phyloP scores from a whole-genome alignment of 768 basidiomycete genomes.

The Termitomyces sp. region DNA sequence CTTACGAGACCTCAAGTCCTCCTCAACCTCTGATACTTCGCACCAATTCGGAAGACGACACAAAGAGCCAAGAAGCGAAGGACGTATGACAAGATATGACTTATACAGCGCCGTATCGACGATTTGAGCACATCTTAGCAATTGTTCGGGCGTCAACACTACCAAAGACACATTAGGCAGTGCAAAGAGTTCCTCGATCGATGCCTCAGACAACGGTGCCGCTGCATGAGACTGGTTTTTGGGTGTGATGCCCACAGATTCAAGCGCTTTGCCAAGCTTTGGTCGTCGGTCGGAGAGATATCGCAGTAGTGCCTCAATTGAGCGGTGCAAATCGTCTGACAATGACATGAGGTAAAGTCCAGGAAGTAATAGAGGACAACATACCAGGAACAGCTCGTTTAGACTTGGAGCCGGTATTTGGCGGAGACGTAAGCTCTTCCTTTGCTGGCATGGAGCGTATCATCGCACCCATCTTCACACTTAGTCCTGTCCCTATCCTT shows the following conservation, averaged over 20 bases:
- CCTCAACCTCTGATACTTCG: slow-evolving; percentile 92
- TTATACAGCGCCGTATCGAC: slow-evolving; percentile 96
- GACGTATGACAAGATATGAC: slow-evolving; percentile 80
- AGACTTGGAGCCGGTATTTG: slow-evolving; percentile 41
- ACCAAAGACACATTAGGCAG: slow-evolving; percentile 75
- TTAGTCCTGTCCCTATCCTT: slow-evolving; percentile 38
- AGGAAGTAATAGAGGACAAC: slow-evolving; percentile 8
- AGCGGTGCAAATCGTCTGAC: slow-evolving; percentile 59
- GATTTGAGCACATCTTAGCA: slow-evolving; percentile 87
- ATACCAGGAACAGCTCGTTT: slow-evolving; percentile 29
- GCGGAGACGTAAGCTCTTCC: slow-evolving; percentile 65
- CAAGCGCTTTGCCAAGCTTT: slow-evolving; percentile 77
- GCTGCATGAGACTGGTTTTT: slow-evolving; percentile 64
- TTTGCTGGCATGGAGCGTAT: slow-evolving; percentile 37
- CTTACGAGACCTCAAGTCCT: slow-evolving; percentile 74
- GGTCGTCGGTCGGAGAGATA: slow-evolving; percentile 90
- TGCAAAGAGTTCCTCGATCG: slow-evolving; percentile 71
- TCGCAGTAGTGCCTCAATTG: slow-evolving; percentile 84
- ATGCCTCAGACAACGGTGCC: slow-evolving; percentile 66
- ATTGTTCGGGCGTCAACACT: slow-evolving; percentile 75
- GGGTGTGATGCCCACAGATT: slow-evolving; percentile 64
- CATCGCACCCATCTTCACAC: slow-evolving; percentile 51
- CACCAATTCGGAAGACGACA: slow-evolving; percentile 97
- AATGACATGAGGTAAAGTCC: neutral
- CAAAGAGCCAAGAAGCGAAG: slow-evolving; percentile 77